Base-by-base conservation (phyloP, 805 yeast species). In the Candida maltosa region DNA sequence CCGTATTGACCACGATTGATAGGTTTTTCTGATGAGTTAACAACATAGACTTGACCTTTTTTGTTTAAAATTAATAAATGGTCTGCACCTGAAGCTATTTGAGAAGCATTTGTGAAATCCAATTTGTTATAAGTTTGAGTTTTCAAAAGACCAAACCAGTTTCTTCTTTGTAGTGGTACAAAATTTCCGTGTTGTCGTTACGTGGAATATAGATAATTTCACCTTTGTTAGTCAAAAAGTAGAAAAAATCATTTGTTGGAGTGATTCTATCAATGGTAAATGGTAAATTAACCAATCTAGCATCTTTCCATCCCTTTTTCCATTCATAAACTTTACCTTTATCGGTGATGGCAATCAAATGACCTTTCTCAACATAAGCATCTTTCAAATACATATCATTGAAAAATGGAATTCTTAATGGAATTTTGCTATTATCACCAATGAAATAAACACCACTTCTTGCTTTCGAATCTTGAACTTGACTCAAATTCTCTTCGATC, bases 1-100 rank as follows among this genome's bases (percentile, higher is more conserved):
- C 97, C 97, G 58, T 75, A 86, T 60, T 93, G 97, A 4, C 97
- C 97, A 46, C 51, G 54, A 31, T 70, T 70, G 4, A 65, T 58
- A n/a, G 62, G 54, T 10, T 50, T 45, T 2, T 58, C 41, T 1
- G 83, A 83, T 0, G 94, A 78, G 11, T 85, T 73, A 8, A 78
- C 65, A 1, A 85, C 65, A 44, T 70, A 82, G 1, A 85, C 79
- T 22, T 76, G 67, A 1, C 89, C 88, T 8, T 67, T 51, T 26
- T 69, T 61, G 1, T 87, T 70, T 25, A 84, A 53, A 4, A 83
- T 52, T n/a, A 85, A 69, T 7, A 89, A 48, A 58, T 93, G 97
- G 34, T 70, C 67, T 6, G 60, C 59, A 8, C 98, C 98, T 3
- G 75, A 56, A 25, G 70, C 60, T 29, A 82, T 62, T 25, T 78